Evolutionary conservation across 129 eudicot species (phyloP).

Genomic region (Gnaphalium uliginosum): DNA sequence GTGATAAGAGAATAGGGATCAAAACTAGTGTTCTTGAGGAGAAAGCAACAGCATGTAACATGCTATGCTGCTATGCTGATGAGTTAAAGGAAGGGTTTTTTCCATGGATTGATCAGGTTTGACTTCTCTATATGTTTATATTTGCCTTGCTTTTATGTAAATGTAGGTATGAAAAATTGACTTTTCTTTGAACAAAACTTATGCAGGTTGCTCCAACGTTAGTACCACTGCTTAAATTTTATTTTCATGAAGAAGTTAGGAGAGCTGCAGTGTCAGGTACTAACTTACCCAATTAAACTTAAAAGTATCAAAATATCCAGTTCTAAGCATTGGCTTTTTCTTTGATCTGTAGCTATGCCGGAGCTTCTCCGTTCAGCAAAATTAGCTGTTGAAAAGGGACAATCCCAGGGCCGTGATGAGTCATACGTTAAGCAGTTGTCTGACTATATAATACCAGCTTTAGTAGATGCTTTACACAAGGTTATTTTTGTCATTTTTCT

Average conservation of each 20-base stretch:
- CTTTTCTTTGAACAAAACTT: background rate
- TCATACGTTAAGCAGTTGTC: conserved; percentile 82
- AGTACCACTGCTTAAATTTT: conserved; percentile 93
- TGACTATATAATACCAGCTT: conserved; percentile 84
- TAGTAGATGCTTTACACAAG: conserved; percentile 95
- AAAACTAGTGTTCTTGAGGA: conserved; percentile 97
- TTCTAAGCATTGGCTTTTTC: conserved; percentile 9
- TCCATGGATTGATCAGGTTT: conserved; percentile 98
- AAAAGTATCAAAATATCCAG: background rate
- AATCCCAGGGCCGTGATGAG: conserved; percentile 90
- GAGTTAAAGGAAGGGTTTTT: conserved; percentile 97
- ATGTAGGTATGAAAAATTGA: conserved; percentile 2
- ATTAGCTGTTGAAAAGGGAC: conserved; percentile 93
- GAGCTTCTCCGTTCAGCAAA: conserved; percentile 96
- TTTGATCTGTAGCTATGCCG: conserved; percentile 75
- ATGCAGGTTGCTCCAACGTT: conserved; percentile 88
- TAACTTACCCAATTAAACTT: background rate
- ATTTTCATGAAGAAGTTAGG: conserved; percentile 98
- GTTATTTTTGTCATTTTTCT: conserved; percentile 28
- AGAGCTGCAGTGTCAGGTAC: conserved; percentile 97
- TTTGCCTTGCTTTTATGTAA: background rate
- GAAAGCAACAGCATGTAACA: conserved; percentile 99
- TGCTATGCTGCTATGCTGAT: conserved; percentile 97
- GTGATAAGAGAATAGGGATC: conserved; percentile 97
- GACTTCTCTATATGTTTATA: background rate